Evolutionary conservation across 2,329 filamentous ascomycete genomes (phyloP), one percentile per base, ranked within the genome.

Genomic region (Pseudogymnoascus sp.): DNA sequence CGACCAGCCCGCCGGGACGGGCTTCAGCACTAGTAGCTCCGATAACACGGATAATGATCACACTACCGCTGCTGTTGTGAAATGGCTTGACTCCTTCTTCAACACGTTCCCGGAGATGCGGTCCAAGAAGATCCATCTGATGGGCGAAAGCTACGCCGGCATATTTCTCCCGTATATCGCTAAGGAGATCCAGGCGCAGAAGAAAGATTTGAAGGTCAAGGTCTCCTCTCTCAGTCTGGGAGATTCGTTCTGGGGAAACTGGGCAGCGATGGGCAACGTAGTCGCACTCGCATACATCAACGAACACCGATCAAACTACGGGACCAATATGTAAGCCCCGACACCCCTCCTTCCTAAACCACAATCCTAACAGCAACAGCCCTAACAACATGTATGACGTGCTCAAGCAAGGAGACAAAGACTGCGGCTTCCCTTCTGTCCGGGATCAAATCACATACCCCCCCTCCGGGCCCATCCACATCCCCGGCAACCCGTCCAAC

Each of bases 1-100:
- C 37, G 71, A 73, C 56, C 71, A 72, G 53, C 71, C 71, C 4
- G 65, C 72, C 1, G 71, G 71, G 6, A 72, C 70, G 2, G 71
- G 71, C 0, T 73, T 71, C 63, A 68, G 67, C 7, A 67, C 67
- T 50, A 71, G 71, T 3, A 21, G 13, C 31, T 23, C 33, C 2
- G 21, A n/a, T n/a, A 31, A 21, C n/a, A 26, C 37, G 17, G 13
- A 35, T 21, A 53, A 33, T 15, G 23, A 17, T 3, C 13, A 33
- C 19, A 60, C 37, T 26, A 44, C 21, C 9, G 53, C 50, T n/a
- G 19, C 59, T 29, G 38, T 62, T 35, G 59, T 37, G 6, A 21
- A 31, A 60, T 64, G 59, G 35, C 59, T 64, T 13, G 33, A 50
- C 17, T 23, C 37, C 5, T 64, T 64, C 17, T 62, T 61, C 19